These are phyloP conservation scores for Cladorrhinum sp. DNA, from an alignment of 2,329 filamentous ascomycete genomes.

Conservation along the genomic window DNA sequence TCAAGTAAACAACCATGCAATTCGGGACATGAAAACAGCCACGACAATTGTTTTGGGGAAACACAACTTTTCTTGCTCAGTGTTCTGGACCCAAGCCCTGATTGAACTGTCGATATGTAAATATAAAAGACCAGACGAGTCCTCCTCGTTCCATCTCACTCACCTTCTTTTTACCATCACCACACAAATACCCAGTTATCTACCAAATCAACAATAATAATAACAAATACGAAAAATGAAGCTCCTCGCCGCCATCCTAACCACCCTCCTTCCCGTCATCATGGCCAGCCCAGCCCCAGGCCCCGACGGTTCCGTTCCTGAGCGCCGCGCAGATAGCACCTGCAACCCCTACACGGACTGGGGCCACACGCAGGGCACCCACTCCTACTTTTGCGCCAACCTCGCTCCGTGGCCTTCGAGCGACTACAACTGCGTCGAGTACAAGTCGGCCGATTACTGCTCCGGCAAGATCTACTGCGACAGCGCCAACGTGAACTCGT, in stretches of 20 bases:
- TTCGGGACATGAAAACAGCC: not conserved
- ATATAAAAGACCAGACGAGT: not conserved
- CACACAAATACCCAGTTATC: not conserved
- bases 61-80: not conserved
- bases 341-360: not conserved
- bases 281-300: not conserved
- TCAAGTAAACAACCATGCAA: not conserved
- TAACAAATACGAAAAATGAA: not conserved
- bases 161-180: not conserved
- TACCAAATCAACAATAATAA: not conserved
- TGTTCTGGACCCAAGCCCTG: too few species aligned
- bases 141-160: not conserved
- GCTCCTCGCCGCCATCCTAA: not conserved
- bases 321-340: not conserved
- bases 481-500: not conserved
- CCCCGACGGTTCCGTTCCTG: not conserved
- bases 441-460: not conserved
- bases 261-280: not conserved
- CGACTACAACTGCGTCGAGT: not conserved
- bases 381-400: not conserved
- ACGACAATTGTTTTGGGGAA: not conserved
- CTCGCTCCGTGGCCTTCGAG: not conserved
- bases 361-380: not conserved
- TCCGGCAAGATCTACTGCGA: not conserved
- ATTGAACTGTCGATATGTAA: not conserved